A percentile compares a stretch with the other conserved stretches of the same genome.
These are phyloP conservation scores for Hyaloscypha variabilis DNA, from an alignment of 495 filamentous ascomycete species.

Conservation along the genomic window DNA sequence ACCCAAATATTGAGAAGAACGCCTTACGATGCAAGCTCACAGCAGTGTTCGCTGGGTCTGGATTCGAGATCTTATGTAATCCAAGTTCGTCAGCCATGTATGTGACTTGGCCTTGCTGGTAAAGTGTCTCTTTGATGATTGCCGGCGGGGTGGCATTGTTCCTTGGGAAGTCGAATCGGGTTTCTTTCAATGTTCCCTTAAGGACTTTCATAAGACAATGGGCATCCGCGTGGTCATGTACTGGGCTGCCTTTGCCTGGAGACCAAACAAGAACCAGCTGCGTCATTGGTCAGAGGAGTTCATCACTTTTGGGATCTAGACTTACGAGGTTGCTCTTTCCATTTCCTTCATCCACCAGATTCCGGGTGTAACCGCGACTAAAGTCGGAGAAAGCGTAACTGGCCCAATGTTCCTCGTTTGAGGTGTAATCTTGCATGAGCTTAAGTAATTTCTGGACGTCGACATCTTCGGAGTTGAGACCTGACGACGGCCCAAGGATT, in stretches of 20 bases:
- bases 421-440: conserved; percentile 73
- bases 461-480: conserved; percentile 78
- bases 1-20: conserved; percentile 43
- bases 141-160: conserved; percentile 34
- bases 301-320: neutral
- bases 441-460: conserved; percentile 66
- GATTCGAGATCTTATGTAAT: conserved; percentile 80
- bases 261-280: conserved; percentile 90
- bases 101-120: conserved; percentile 52
- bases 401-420: conserved; percentile 68
- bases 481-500: conserved; percentile 75
- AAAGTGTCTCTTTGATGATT: conserved; percentile 27
- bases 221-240: conserved; percentile 87
- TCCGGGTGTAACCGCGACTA: conserved; percentile 75
- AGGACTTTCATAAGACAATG: conserved; percentile 76
- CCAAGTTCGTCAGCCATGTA: conserved; percentile 92
- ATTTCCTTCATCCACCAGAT: conserved; percentile 88
- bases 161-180: conserved; percentile 70
- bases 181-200: conserved; percentile 77
- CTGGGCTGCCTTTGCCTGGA: conserved; percentile 78
- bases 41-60: conserved; percentile 68
- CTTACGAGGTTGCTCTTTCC: conserved; percentile 87
- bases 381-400: conserved; percentile 68
- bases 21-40: conserved; percentile 82
- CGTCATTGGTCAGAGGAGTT: neutral